Base-by-base conservation (phyloP, 163 green algal species). In the Volvox carteri region DNA sequence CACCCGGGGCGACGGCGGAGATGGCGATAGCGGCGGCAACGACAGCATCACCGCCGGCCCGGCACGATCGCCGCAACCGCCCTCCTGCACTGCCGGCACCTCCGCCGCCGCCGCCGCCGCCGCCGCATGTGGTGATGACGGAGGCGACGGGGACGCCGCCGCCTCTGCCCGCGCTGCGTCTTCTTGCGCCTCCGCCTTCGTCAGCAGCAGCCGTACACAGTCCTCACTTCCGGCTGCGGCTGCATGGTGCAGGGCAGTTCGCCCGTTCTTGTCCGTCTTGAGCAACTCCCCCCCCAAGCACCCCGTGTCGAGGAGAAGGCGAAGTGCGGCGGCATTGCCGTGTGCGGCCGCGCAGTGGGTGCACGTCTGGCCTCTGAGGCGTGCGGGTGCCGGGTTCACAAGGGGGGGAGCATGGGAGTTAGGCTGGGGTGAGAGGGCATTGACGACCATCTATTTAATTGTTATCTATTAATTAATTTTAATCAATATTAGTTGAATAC, bases 281-380 rank as follows among this genome's bases (percentile, higher is more conserved):
- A 72, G 23, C 21, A 87, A 23, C 21, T 87, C 46, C 19, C 8
- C 9, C 21, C 67, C 46, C 19, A 79, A 50, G 0, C 5, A 2
- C 68, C n/a, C n/a, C n/a, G n/a, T n/a, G n/a, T n/a, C n/a, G n/a
- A 88, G 50, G 35, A 88, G 50, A 19, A 81, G 25, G 12, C 68
- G 42, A 11, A 88, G 50, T 11, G 68, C 67, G 37, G 12, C 48
- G 44, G 48, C 50, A 42, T 88, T 81, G 25, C 68, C 83, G 12
- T 33, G 2, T 1, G 48, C 23, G 1, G 83, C 67, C 0, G 83
- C 83, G 30, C 41, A 39, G 67, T 81, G 67, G 30, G 81, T 48
- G 50, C 68, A 74, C 35, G 67, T 83, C 33, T 88, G 83, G 23
- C 83, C 83, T 25, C 83, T 85, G 75, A n/a, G n/a, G n/a, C n/a